Evolutionary conservation across 139 green algal species (phyloP).

Genomic region (Eudorina sp.): DNA sequence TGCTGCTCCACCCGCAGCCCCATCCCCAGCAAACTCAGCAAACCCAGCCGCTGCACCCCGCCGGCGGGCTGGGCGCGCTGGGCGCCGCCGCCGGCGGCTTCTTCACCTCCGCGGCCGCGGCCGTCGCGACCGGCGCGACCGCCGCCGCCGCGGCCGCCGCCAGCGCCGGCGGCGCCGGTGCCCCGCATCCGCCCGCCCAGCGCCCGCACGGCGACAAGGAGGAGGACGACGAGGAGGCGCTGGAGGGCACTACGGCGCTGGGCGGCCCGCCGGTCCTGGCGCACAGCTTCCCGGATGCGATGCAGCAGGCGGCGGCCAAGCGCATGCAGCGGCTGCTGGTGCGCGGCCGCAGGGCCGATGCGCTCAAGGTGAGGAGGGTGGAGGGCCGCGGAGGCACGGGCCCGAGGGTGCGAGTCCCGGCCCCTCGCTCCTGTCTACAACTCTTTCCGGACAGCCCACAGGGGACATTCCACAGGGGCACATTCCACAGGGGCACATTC

Average conservation of each 20-base stretch:
- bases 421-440: too few relatives aligned
- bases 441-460: too few relatives aligned
- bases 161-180: neutral
- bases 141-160: neutral
- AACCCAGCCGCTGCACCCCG: neutral
- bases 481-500: too few relatives aligned
- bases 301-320: constrained; percentile 42
- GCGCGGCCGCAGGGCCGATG: constrained; percentile 61
- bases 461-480: too few relatives aligned
- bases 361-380: constrained; percentile 53
- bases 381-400: too few relatives aligned
- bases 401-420: too few relatives aligned
- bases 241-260: neutral
- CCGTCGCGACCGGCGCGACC: neutral
- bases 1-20: constrained; percentile 8
- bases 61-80: neutral
- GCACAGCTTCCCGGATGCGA: neutral
- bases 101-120: neutral
- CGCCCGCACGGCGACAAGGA: neutral
- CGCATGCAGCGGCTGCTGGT: constrained; percentile 75
- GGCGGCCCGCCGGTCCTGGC: constrained; percentile 34
- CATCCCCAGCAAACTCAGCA: neutral
- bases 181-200: neutral
- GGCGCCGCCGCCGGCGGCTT: neutral
- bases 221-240: neutral